These are phyloP conservation scores for Omphalea diandra DNA, from an alignment of 441 rosid species.

Conservation along the genomic window DNA sequence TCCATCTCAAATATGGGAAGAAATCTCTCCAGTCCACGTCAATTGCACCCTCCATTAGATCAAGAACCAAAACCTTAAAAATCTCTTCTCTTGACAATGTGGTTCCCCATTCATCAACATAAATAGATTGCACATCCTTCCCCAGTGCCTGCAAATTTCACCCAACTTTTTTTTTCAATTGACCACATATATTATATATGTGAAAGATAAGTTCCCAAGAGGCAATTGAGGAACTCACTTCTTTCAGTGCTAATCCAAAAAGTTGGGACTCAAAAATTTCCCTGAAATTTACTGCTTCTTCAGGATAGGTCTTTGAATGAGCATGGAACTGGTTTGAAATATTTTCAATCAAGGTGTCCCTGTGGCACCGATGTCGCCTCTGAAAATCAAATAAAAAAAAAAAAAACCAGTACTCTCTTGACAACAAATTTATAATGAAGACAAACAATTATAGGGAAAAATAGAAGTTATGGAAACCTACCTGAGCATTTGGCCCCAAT, in stretches of 20 bases:
- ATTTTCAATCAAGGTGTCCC: constrained; percentile 57
- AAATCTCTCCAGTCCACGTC: constrained; percentile 97
- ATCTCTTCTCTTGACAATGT: constrained; percentile 57
- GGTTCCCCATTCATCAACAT: constrained; percentile 56
- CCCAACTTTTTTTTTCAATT: not conserved
- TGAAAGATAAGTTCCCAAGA: not conserved
- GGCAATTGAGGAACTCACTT: constrained; percentile 42
- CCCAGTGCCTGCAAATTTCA: constrained; percentile 56
- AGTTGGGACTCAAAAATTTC: constrained; percentile 66
- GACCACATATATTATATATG: not conserved
- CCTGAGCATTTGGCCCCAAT: constrained; percentile 76
- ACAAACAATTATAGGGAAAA: not conserved
- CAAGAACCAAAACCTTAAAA: constrained; percentile 50
- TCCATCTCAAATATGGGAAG: constrained; percentile 85
- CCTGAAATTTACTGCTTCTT: constrained; percentile 63
- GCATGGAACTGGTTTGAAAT: constrained; percentile 43
- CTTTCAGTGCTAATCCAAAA: constrained; percentile 61
- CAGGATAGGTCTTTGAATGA: constrained; percentile 36
- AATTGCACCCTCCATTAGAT: constrained; percentile 75
- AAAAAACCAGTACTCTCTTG: not conserved
- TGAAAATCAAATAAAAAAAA: constrained; percentile 23
- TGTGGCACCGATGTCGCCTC: constrained; percentile 59
- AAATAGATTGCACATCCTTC: constrained; percentile 52
- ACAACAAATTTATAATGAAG: not conserved
- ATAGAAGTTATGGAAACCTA: constrained; percentile 16